phyloP scores from a whole-genome alignment of 306 rosid species.

The Quercus agrifolia region DNA sequence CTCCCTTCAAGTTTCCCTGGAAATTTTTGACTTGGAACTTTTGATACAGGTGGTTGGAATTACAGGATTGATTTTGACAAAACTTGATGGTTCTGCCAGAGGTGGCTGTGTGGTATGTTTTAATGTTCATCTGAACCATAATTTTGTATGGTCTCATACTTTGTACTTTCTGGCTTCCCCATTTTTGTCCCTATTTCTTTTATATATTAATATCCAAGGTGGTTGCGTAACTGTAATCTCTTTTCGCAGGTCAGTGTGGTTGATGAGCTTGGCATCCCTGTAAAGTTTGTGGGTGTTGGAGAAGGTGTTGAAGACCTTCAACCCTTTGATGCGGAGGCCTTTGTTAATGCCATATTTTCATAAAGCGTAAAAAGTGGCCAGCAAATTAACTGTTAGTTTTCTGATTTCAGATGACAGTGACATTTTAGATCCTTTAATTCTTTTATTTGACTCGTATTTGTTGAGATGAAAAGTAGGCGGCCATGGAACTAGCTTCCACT shows the following conservation, averaged over 20 bases:
- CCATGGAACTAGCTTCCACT: neutral
- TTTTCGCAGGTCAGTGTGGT: conserved; percentile 87
- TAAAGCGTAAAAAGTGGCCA: conserved; percentile 13
- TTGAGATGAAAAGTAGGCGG: neutral
- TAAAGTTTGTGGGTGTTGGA: conserved; percentile 95
- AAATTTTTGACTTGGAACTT: conserved; percentile 19
- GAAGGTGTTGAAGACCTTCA: conserved; percentile 92
- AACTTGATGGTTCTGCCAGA: conserved; percentile 95
- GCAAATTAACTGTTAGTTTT: neutral
- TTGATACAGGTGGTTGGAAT: conserved; percentile 75
- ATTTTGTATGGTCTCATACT: neutral
- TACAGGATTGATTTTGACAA: conserved; percentile 88
- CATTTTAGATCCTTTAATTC: neutral
- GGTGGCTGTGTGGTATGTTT: conserved; percentile 96
- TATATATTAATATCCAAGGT: neutral
- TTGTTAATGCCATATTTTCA: conserved; percentile 84
- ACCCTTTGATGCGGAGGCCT: conserved; percentile 92
- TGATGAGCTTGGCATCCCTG: conserved; percentile 92
- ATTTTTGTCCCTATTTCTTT: neutral
- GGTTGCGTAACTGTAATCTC: neutral
- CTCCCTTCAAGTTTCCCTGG: neutral
- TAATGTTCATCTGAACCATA: conserved; percentile 14
- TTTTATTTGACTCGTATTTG: neutral
- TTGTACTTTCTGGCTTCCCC: neutral
- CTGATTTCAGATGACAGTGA: neutral